phyloP scores from a whole-genome alignment of 2,329 filamentous ascomycete genomes.

The Meredithiella fracta region DNA sequence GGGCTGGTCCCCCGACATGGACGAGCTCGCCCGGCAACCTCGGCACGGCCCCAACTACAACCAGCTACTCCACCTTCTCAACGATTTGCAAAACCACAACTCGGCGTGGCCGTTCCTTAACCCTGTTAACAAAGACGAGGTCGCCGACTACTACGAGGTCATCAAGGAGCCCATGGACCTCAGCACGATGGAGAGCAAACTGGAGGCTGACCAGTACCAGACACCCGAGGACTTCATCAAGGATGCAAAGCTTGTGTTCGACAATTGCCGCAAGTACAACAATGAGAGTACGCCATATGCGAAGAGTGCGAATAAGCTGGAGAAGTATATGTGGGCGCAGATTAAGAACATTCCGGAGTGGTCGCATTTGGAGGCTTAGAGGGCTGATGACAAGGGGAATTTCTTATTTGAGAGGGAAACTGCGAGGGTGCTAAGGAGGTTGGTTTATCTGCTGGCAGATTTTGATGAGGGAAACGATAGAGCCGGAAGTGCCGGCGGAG shows the following conservation, averaged over 20 bases:
- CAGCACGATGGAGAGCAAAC: constrained; percentile 85
- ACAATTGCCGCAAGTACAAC: constrained; percentile 93
- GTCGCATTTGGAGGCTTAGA: constrained; percentile 40
- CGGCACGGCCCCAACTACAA: constrained; percentile 95
- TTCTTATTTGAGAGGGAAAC: too few relatives aligned
- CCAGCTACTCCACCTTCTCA: constrained; percentile 78
- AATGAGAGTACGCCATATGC: constrained; percentile 89
- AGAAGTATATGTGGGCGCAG: constrained; percentile 88
- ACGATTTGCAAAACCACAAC: constrained; percentile 86
- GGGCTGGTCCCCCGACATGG: constrained; percentile 96
- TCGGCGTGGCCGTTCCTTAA: constrained; percentile 89
- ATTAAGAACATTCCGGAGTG: constrained; percentile 87
- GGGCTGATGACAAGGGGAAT: too few relatives aligned
- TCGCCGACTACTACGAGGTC: constrained; percentile 96
- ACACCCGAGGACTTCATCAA: constrained; percentile 83
- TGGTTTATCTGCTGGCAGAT: too few relatives aligned
- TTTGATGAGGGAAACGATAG: too few relatives aligned
- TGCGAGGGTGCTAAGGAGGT: too few relatives aligned
- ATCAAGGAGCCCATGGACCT: constrained; percentile 98
- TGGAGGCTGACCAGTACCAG: constrained; percentile 82
- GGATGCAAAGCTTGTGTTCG: constrained; percentile 77
- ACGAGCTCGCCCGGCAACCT: constrained; percentile 84
- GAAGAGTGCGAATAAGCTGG: constrained; percentile 85
- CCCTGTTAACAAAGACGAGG: constrained; percentile 88
- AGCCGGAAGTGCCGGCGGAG: too few relatives aligned